Evolutionary conservation across 2,329 filamentous ascomycete genomes (phyloP).

Genomic region (Neonectria magnoliae): DNA sequence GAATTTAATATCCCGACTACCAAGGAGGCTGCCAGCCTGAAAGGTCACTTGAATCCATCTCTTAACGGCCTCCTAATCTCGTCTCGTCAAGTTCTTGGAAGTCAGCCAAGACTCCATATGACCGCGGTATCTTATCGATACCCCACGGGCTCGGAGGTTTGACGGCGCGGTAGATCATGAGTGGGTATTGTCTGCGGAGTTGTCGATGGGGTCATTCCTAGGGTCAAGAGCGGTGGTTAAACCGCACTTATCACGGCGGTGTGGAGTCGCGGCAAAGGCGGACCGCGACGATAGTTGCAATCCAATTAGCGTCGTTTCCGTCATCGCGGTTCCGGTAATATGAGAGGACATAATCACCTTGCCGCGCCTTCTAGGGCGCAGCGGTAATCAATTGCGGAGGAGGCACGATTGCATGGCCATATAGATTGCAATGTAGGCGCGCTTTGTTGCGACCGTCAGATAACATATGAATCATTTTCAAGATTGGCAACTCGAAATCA

Average conservation of each 20-base stretch:
- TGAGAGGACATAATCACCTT: constrained; percentile 5
- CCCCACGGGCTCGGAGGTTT: background rate
- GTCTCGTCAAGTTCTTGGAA: no score
- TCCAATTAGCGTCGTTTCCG: constrained; percentile 38
- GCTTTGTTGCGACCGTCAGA: background rate
- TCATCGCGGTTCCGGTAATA: constrained; percentile 23
- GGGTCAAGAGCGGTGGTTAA: constrained; percentile 8
- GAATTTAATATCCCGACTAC: no score
- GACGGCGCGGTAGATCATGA: background rate
- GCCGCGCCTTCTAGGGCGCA: background rate
- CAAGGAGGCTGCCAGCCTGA: no score
- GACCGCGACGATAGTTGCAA: constrained; percentile 31
- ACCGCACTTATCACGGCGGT: background rate
- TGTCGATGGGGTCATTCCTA: background rate
- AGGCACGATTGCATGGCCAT: constrained; percentile 4
- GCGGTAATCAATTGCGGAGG: background rate
- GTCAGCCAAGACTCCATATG: no score
- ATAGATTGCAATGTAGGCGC: constrained; percentile 7
- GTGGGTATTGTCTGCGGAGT: constrained; percentile 1
- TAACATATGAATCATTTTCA: background rate
- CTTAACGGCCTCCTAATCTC: no score
- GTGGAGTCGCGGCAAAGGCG: constrained; percentile 41
- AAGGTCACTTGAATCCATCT: no score
- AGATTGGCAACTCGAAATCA: constrained; percentile 1
- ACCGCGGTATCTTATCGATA: no score